These are phyloP conservation scores for Daldinia eschscholtzii DNA, from an alignment of 2,329 filamentous ascomycete species.

Conservation along the genomic window DNA sequence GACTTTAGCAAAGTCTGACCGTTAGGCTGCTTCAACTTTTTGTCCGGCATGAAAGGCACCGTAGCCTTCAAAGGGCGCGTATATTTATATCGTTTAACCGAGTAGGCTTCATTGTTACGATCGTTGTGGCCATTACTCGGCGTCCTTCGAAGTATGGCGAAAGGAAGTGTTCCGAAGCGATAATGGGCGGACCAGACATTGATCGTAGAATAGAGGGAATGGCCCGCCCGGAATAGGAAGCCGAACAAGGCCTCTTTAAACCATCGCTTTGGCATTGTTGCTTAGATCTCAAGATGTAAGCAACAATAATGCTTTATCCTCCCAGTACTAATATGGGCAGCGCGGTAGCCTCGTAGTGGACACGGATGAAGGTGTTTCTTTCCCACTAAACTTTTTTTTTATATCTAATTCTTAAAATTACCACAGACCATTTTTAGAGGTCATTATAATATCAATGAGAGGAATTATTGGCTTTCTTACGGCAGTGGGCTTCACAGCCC, in stretches of 20 bases:
- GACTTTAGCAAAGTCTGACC: constrained; percentile 26
- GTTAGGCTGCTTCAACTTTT: constrained; percentile 12
- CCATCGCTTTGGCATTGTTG: constrained; percentile 47
- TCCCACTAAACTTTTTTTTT: constrained; percentile 39
- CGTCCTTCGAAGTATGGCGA: constrained; percentile 23
- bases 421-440: constrained; percentile 39
- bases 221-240: constrained; percentile 47
- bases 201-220: constrained; percentile 1
- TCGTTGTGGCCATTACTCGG: constrained; percentile 7
- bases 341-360: constrained; percentile 15
- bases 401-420: constrained; percentile 31
- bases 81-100: constrained; percentile 25
- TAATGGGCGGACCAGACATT: constrained; percentile 13
- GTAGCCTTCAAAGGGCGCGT: constrained; percentile 22
- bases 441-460: constrained; percentile 46
- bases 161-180: constrained; percentile 25
- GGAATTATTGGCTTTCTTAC: constrained; percentile 45
- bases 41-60: constrained; percentile 24
- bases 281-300: constrained; percentile 24
- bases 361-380: constrained; percentile 11
- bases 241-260: constrained; percentile 40
- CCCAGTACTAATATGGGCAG: constrained; percentile 43
- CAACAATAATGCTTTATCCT: constrained; percentile 52
- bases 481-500: constrained; percentile 44
- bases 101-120: constrained; percentile 33